Percentiles rank a stretch among this genome's conserved stretches.
phyloP scores from a whole-genome alignment of 192 early-diverging fungal species.

The Coemansia biformis region DNA sequence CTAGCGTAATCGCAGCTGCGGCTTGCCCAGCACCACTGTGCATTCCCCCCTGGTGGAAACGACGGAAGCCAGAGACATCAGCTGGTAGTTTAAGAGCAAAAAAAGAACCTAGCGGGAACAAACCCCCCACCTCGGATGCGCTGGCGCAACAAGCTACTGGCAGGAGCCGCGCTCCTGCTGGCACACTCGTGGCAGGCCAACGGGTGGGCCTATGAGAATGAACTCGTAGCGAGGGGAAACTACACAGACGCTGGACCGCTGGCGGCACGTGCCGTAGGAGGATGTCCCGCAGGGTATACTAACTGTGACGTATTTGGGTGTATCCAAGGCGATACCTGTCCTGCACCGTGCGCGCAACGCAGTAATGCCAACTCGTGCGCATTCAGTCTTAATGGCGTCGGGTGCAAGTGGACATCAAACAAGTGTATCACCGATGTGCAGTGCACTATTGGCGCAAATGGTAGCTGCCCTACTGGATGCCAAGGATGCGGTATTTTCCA shows the following conservation, averaged over 20 bases:
- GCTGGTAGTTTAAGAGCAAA: no score
- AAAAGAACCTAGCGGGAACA: not conserved
- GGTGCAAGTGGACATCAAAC: slow-evolving; percentile 27
- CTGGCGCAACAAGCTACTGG: slow-evolving; percentile 3
- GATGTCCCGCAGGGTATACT: slow-evolving; percentile 20
- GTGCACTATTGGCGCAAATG: slow-evolving; percentile 11
- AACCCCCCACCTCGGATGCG: slow-evolving; percentile 3
- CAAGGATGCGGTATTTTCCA: slow-evolving; percentile 25
- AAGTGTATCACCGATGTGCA: slow-evolving; percentile 30
- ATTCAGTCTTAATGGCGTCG: slow-evolving; percentile 32
- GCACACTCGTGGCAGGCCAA: slow-evolving; percentile 3
- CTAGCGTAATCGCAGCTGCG: no score
- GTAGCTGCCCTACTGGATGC: slow-evolving; percentile 25
- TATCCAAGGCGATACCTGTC: slow-evolving; percentile 22
- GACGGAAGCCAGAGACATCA: no score
- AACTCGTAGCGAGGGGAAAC: not conserved
- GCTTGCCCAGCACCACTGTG: no score
- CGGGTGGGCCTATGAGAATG: not conserved
- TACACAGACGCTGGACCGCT: not conserved
- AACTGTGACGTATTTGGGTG: slow-evolving; percentile 34
- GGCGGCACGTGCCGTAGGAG: not conserved
- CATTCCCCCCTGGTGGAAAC: no score
- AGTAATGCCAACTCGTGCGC: slow-evolving; percentile 9
- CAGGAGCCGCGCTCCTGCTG: slow-evolving; percentile 5
- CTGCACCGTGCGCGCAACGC: slow-evolving; percentile 13